Evolutionary conservation across 2,329 filamentous ascomycete species (phyloP).

Genomic region (Cytospora chrysosperma): DNA sequence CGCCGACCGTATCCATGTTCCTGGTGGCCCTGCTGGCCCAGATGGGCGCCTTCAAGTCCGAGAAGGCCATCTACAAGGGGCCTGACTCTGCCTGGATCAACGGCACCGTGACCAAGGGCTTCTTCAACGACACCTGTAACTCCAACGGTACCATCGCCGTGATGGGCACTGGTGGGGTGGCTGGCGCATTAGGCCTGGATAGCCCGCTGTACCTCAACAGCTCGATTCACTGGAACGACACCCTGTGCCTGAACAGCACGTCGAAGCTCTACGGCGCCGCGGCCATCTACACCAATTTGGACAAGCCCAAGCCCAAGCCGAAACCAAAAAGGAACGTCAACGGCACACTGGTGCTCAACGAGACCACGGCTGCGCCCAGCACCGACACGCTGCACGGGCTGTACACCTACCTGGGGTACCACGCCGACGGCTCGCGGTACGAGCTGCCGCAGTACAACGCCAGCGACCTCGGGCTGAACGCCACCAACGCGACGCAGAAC

Average conservation of each 20-base stretch:
- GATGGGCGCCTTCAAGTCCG: slow-evolving; percentile 37
- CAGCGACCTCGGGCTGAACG: slow-evolving; percentile 29
- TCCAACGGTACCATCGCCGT: slow-evolving; percentile 32
- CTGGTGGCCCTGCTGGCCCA: slow-evolving; percentile 40
- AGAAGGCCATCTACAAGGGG: slow-evolving; percentile 37
- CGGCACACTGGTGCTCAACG: slow-evolving; percentile 4
- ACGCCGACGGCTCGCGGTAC: slow-evolving; percentile 12
- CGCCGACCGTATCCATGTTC: slow-evolving; percentile 42
- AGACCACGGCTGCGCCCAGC: slow-evolving; percentile 13
- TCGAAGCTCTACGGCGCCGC: slow-evolving; percentile 32
- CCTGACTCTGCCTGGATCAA: slow-evolving; percentile 42
- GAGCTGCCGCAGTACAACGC: slow-evolving; percentile 27
- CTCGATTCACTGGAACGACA: slow-evolving; percentile 32
- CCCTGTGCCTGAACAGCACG: slow-evolving; percentile 37
- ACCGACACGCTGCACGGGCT: slow-evolving; percentile 16
- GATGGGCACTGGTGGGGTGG: slow-evolving; percentile 31
- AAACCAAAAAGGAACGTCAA: slow-evolving; percentile 14
- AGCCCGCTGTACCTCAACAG: slow-evolving; percentile 33
- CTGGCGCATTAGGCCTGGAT: slow-evolving; percentile 32
- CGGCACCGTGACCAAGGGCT: slow-evolving; percentile 34
- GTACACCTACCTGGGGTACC: slow-evolving; percentile 18
- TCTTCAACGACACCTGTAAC: slow-evolving; percentile 7
- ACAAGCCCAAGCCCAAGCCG: slow-evolving; percentile 22
- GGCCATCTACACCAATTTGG: slow-evolving; percentile 31
- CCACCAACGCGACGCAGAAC: slow-evolving; percentile 34